Percentiles rank a stretch among this genome's conserved stretches.
Evolutionary conservation across 192 early-diverging fungal species (phyloP).

Genomic region (Geranomyces variabilis): DNA sequence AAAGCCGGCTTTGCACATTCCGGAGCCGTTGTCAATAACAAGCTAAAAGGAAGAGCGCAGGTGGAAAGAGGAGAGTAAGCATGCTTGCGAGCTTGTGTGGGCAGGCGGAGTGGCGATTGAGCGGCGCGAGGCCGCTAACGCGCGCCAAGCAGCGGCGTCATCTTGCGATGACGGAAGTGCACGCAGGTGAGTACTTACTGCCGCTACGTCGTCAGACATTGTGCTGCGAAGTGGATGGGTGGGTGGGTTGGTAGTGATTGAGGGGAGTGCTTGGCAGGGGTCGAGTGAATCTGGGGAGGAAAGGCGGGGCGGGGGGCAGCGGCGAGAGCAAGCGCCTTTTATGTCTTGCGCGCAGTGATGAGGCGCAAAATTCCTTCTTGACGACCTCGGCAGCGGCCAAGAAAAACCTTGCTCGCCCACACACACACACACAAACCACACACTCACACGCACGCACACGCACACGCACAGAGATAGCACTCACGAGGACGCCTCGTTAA

Average conservation of each 20-base stretch:
- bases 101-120: background rate
- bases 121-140: background rate
- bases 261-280: background rate
- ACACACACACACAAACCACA: too few species aligned
- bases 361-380: too few species aligned
- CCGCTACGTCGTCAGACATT: slow-evolving; percentile 49
- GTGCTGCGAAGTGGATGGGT: slow-evolving; percentile 6
- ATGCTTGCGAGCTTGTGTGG: background rate
- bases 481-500: too few species aligned
- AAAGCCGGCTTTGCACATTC: slow-evolving; percentile 76
- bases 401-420: too few species aligned
- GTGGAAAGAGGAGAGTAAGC: too few species aligned
- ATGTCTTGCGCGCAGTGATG: background rate
- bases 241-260: background rate
- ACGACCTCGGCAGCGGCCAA: too few species aligned
- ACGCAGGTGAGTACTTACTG: slow-evolving; percentile 33
- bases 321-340: background rate
- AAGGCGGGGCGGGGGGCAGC: slow-evolving; percentile 2
- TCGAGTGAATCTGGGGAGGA: background rate
- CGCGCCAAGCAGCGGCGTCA: background rate
- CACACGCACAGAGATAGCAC: too few species aligned
- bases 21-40: slow-evolving; percentile 73
- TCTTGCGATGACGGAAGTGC: background rate
- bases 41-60: slow-evolving; percentile 32
- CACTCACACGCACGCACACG: too few species aligned